Base-by-base conservation (phyloP, 1,284 basidiomycete species). In the Xerocomus minutiporus region DNA sequence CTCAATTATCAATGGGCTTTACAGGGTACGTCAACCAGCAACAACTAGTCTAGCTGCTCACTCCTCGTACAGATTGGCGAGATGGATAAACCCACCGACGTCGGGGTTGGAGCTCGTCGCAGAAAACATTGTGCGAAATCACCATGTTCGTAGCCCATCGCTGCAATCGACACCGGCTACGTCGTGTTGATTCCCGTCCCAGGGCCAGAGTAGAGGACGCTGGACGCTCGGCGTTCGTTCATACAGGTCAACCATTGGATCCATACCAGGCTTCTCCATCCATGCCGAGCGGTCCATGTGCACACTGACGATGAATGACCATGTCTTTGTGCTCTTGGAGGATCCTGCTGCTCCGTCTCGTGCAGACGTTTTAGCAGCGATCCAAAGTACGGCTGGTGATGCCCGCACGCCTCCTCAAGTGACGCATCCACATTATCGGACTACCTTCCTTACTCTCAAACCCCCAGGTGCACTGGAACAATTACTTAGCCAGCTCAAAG, bases 81-180 rank as follows among this genome's bases (percentile, higher is more conserved):
- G 88, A 59, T 91, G 88, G 88, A 78, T 81, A 20, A 88, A 90
- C 68, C 86, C 88, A 13, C 88, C 87, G 8, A 76, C 83, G 8
- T 77, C 79, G 48, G 86, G 85, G 20, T 66, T 89, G 15, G 78
- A 84, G 48, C 74, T 84, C 41, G 83, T 90, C 40, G 70, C 74
- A 52, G 79, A 86, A 45, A 89, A 89, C 58, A 83, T 91, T 46
- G 56, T 74, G 1, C 72, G 76, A 40, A 90, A 91, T 59, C 86
- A 89, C 63, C 82, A 84, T 67, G 87, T 83, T 60, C 59, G 77
- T 70, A 41, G 50, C 46, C 40, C 44, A 57, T 35, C 42, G 48
- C 53, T 42, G 39, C 55, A 32, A 6, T 48, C 51, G 51, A 53
- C 56, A 43, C 48, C 36, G 25, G 42, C 26, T 26, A 57, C 58